Conservation (phyloP, 164 flowering plant species). For the Vitis amurensis region DNA sequence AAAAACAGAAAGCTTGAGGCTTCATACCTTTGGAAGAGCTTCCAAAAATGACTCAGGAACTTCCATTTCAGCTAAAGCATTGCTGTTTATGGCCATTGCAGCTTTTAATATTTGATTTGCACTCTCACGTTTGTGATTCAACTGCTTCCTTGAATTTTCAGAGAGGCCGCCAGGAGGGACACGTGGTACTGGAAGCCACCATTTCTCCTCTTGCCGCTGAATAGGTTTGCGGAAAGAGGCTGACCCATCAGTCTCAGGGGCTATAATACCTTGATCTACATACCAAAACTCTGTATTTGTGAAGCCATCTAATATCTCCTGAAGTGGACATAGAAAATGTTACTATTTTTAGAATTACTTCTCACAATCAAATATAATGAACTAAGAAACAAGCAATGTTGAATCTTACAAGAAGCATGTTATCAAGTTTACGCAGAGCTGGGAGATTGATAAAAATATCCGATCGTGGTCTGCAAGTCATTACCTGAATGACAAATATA, state of each 20-base stretch:
- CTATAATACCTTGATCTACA: slow-evolving; percentile 82
- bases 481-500: slow-evolving; percentile 47
- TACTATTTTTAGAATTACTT: not conserved
- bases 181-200: slow-evolving; percentile 99
- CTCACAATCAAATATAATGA: not conserved
- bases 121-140: slow-evolving; percentile 83
- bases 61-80: slow-evolving; percentile 84
- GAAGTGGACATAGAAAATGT: slow-evolving; percentile 8
- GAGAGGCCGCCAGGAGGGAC: slow-evolving; percentile 73
- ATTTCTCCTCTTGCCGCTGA: slow-evolving; percentile 90
- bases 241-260: slow-evolving; percentile 67
- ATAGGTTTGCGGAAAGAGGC: slow-evolving; percentile 58
- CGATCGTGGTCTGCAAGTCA: slow-evolving; percentile 87
- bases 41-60: slow-evolving; percentile 87
- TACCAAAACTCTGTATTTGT: slow-evolving; percentile 86
- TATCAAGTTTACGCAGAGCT: slow-evolving; percentile 87
- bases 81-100: slow-evolving; percentile 82
- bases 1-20: not conserved
- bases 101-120: slow-evolving; percentile 91
- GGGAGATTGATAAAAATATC: slow-evolving; percentile 88
- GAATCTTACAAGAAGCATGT: slow-evolving; percentile 85
- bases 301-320: slow-evolving; percentile 92
- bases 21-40: slow-evolving; percentile 83
- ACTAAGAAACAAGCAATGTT: not conserved
- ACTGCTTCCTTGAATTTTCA: slow-evolving; percentile 64